phyloP scores from a whole-genome alignment of 2,329 filamentous ascomycete genomes.

The Aspergillus sp. region DNA sequence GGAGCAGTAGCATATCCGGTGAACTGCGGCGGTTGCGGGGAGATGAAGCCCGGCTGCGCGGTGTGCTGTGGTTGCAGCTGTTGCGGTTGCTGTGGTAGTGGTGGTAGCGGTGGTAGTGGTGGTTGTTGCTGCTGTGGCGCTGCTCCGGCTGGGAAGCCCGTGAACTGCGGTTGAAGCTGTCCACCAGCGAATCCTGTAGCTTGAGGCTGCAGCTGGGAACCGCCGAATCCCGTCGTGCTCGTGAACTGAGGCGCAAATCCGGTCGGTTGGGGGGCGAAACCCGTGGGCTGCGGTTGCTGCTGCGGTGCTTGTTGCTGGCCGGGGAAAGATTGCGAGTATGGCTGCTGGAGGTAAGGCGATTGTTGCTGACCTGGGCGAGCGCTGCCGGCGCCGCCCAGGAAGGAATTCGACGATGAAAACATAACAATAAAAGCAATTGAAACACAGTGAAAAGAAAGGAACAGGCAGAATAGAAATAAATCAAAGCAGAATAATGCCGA shows the following conservation, averaged over 20 bases:
- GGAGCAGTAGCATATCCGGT: conserved; percentile 43
- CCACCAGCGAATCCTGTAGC: conserved; percentile 56
- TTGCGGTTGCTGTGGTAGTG: conserved; percentile 23
- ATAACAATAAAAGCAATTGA: conserved; percentile 44
- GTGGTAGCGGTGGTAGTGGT: not conserved
- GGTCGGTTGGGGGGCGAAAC: conserved; percentile 48
- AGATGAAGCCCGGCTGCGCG: conserved; percentile 31
- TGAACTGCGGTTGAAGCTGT: conserved; percentile 41
- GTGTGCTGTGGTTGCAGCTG: conserved; percentile 39
- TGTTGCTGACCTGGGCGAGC: conserved; percentile 55
- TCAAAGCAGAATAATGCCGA: too few species aligned
- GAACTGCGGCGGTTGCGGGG: conserved; percentile 53
- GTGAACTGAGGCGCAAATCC: conserved; percentile 48
- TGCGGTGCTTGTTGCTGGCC: conserved; percentile 45
- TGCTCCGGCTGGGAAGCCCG: conserved; percentile 38
- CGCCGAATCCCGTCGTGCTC: conserved; percentile 39
- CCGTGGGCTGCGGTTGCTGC: conserved; percentile 44
- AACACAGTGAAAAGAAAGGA: conserved; percentile 13
- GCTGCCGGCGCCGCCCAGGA: conserved; percentile 68
- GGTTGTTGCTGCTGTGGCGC: not conserved
- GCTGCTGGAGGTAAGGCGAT: conserved; percentile 48
- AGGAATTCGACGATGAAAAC: conserved; percentile 87
- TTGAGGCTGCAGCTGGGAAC: conserved; percentile 53
- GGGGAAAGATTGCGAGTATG: conserved; percentile 33
- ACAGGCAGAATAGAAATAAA: conserved; percentile 13